A percentile compares a stretch with the other conserved stretches of the same genome.
Conservation (phyloP, 2,329 filamentous ascomycete genomes). For the Pseudocercospora crystallina region DNA sequence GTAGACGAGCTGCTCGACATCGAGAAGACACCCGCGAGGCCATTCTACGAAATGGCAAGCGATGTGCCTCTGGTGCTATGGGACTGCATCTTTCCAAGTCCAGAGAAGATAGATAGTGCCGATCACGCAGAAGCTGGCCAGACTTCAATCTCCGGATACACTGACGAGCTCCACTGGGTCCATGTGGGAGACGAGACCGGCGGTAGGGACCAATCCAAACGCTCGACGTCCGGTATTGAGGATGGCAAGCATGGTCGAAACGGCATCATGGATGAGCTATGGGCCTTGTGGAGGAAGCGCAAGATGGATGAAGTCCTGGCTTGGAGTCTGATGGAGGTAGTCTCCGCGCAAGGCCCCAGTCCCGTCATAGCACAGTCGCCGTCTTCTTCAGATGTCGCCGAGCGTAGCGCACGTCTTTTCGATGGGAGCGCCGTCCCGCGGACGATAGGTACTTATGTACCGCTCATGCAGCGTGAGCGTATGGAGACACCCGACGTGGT, state of each 20-base stretch:
- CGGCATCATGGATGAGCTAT: constrained; percentile 72
- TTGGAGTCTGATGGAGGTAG: constrained; percentile 67
- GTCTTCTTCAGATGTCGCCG: constrained; percentile 12
- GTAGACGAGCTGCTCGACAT: constrained; percentile 75
- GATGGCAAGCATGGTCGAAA: constrained; percentile 63
- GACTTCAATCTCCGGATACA: constrained; percentile 39
- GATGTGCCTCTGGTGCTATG: constrained; percentile 90
- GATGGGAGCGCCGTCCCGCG: constrained; percentile 57
- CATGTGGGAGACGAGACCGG: constrained; percentile 67
- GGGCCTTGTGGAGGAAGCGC: constrained; percentile 76
- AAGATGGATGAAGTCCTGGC: constrained; percentile 91
- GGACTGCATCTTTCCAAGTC: constrained; percentile 83
- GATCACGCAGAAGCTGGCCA: constrained; percentile 37
- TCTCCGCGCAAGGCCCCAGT: constrained; percentile 43
- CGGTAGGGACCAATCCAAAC: constrained; percentile 34
- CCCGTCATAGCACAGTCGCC: not conserved
- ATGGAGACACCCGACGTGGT: constrained; percentile 62
- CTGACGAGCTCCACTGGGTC: constrained; percentile 72
- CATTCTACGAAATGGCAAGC: constrained; percentile 85
- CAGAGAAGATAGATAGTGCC: constrained; percentile 40
- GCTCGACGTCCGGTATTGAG: constrained; percentile 40
- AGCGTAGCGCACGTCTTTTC: constrained; percentile 55
- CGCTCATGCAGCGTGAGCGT: constrained; percentile 55
- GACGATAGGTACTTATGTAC: constrained; percentile 58
- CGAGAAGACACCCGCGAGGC: constrained; percentile 68